phyloP scores from a whole-genome alignment of 257 asterid species.

The Nicotiana tabacum region DNA sequence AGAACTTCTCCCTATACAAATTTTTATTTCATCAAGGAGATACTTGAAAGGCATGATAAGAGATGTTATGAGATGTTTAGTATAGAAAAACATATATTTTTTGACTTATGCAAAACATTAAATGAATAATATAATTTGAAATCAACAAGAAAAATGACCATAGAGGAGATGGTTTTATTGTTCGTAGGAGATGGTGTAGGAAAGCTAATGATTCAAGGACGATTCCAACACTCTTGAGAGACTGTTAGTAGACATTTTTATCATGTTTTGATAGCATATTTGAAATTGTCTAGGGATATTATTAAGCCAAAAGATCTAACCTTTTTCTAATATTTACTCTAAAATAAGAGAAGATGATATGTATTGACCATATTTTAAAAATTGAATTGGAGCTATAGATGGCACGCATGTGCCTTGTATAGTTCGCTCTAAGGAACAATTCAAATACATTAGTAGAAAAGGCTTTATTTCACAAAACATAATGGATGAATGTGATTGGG shows the following conservation, averaged over 20 bases:
- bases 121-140: neutral
- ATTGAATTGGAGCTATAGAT: conserved; percentile 5
- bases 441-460: neutral
- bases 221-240: neutral
- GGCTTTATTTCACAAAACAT: neutral
- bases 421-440: neutral
- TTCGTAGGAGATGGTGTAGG: neutral
- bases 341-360: neutral
- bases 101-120: neutral
- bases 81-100: neutral
- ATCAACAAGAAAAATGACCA: neutral
- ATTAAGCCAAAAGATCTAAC: neutral
- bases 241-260: neutral
- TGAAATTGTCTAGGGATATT: neutral
- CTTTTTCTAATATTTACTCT: neutral
- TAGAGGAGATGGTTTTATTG: neutral
- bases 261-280: neutral
- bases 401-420: neutral
- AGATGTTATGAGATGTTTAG: neutral
- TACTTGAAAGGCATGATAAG: neutral
- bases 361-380: neutral
- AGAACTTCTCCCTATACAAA: neutral
- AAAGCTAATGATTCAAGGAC: neutral
- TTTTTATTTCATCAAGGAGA: neutral
- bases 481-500: neutral